Evolutionary conservation across 768 basidiomycete genomes (phyloP), one percentile per base, ranked within the genome.

Genomic region (Paxillus ammoniavirescens): DNA sequence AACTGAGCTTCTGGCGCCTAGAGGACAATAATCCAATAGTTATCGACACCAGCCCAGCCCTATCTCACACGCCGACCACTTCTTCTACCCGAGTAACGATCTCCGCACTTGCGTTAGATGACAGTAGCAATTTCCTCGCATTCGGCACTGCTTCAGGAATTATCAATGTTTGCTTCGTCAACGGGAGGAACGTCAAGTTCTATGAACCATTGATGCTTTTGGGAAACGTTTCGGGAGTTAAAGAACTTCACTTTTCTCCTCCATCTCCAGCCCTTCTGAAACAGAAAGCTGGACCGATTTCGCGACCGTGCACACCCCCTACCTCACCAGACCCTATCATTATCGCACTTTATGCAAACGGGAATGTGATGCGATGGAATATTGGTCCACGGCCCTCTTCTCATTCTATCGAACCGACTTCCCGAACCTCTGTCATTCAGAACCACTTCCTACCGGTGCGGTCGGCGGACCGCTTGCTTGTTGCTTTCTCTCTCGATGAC

Each of bases 131-230:
- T 18, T 78, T 80, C 59, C 83, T 84, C 55, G 90, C 89, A 2
- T 82, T 86, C 14, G 91, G 91, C 6, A 91, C 89, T 13, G 77
- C 78, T 13, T 75, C 77, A 1, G 92, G 93, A 1, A 64, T 77
- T 3, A 77, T 93, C 48, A 78, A 79, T 36, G 70, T 86, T 13
- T 93, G 84, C 83, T 70, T 69, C n/a, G 67, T 90, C 47, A 71
- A 71, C 6, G 73, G 72, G 47, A 73, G 70, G 41, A 61, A 64
- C 26, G 63, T 74, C 40, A 69, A 64, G 31, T 60, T 71, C 17
- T 66, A 75, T 18, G 75, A 78, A 6, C 73, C 77, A 40, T 68
- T 85, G 40, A 61, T 67, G 4, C 67, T 74, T 47, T 71, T 70
- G 47, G 74, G 72, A 57, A 75, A 73, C 18, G 74, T 72, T n/a